Percentiles rank a stretch among this genome's conserved stretches.
phyloP scores from a whole-genome alignment of 768 basidiomycete species.

The Phlebiopsis gigantea region DNA sequence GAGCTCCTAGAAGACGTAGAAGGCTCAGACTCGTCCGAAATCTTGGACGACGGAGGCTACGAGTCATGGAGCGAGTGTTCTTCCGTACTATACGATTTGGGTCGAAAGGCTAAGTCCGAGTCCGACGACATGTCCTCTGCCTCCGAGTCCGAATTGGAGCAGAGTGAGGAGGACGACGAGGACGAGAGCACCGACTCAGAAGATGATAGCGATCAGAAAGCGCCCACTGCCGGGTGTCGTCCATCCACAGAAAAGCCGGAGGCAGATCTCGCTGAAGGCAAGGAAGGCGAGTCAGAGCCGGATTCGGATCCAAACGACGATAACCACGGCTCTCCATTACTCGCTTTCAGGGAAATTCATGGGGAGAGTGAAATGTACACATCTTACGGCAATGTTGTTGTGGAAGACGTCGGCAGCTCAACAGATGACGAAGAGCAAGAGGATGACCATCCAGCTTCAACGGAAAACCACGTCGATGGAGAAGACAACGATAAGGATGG shows the following conservation, averaged over 20 bases:
- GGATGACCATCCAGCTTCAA: background rate
- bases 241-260: background rate
- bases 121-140: background rate
- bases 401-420: background rate
- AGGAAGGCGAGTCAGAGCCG: background rate
- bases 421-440: background rate
- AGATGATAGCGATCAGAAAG: background rate
- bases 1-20: background rate
- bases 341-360: background rate
- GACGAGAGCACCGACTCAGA: background rate
- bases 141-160: background rate
- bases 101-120: background rate
- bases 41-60: background rate
- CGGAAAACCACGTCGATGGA: background rate
- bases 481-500: background rate
- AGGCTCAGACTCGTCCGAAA: background rate
- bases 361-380: background rate
- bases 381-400: too few relatives aligned
- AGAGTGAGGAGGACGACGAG: background rate
- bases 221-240: background rate
- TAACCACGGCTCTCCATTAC: background rate
- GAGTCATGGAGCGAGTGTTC: slow-evolving; percentile 10
- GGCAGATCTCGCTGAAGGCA: background rate
- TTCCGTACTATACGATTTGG: background rate
- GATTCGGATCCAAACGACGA: background rate